Base-by-base conservation (phyloP, 345 rosid species). In the Jatropha curcas region DNA sequence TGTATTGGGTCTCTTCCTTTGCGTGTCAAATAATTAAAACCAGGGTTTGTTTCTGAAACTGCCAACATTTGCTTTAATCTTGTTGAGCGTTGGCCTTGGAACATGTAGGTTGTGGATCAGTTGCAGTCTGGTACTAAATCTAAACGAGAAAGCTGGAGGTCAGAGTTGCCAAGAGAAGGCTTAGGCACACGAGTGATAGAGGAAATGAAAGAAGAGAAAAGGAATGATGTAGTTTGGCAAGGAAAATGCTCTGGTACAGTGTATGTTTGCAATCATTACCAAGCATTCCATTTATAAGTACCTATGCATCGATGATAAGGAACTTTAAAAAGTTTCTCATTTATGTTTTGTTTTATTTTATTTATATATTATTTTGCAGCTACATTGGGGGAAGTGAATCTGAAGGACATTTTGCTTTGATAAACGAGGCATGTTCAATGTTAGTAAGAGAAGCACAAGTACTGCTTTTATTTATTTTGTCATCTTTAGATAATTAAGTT, bases 201-300 rank as follows among this genome's bases (percentile, higher is more conserved):
- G 74, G 82, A 82, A 82, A 77, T 95, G 99, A 88, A 84, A 67
- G 90, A 71, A 76, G 90, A 86, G 57, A 95, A 95, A 74, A 76
- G 69, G 53, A 95, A 85, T 45, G 97, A 95, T 82, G 90, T 61
- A 64, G 74, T 7, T 76, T 95, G 99, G 99, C 89, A 88, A 83
- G 99, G 98, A 68, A 95, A 89, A 88, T 95, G 99, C 76, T 95
- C 99, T 60, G 98, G 98, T 88, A 88, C 98, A 85, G 96, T 95
- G 99, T 92, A 92, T 77, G 99, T 95, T 68, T 82, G 39, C 81
- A 80, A 64, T 67, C 68, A 31, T 70, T 67, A 63, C 65, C 50
- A 58, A 48, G 4, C 2, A 12, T 41, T 65, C 48, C 46, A 7
- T 61, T 27, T 61, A 45, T 65, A 41, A 37, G 16, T 51, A 7